A percentile compares a stretch with the other conserved stretches of the same genome.
phyloP scores from a whole-genome alignment of 768 basidiomycete genomes.

The Naematelia aurantialba region DNA sequence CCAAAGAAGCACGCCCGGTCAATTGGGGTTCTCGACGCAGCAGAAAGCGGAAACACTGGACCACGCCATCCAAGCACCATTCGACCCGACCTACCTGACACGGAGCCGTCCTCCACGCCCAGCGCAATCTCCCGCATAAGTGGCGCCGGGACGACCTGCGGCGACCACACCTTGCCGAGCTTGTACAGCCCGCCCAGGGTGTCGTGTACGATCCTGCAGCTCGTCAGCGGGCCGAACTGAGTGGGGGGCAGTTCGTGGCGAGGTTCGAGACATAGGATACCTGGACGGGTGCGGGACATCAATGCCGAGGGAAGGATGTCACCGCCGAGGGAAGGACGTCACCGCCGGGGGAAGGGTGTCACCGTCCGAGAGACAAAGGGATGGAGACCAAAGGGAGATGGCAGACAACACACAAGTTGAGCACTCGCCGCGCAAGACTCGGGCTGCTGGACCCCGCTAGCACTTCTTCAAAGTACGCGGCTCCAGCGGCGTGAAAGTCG shows the following conservation, averaged over 20 bases:
- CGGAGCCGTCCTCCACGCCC: conserved; percentile 61
- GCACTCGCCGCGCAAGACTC: not conserved
- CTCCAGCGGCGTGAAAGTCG: conserved; percentile 60
- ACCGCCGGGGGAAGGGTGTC: too few species aligned
- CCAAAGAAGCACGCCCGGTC: too few species aligned
- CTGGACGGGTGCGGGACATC: too few species aligned
- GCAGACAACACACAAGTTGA: not conserved
- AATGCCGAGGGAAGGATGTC: too few species aligned
- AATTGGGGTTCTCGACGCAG: too few species aligned
- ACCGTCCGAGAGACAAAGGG: too few species aligned
- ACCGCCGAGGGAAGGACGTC: too few species aligned
- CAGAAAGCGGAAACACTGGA: too few species aligned
- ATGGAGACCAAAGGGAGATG: not conserved
- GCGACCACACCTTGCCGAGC: conserved; percentile 57
- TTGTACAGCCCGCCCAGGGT: conserved; percentile 71
- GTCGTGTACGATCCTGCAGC: conserved; percentile 77
- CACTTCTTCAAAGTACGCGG: conserved; percentile 78
- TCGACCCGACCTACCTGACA: conserved; percentile 74
- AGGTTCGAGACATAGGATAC: conserved; percentile 7
- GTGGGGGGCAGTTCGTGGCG: too few species aligned
- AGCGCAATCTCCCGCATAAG: conserved; percentile 76
- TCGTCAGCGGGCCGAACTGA: not conserved
- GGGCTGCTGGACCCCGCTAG: conserved; percentile 51
- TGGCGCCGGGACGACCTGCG: conserved; percentile 60
- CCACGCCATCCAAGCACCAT: too few species aligned